These are phyloP conservation scores for Hamamelis virginiana DNA, from an alignment of 164 flowering plant genomes.

Conservation along the genomic window DNA sequence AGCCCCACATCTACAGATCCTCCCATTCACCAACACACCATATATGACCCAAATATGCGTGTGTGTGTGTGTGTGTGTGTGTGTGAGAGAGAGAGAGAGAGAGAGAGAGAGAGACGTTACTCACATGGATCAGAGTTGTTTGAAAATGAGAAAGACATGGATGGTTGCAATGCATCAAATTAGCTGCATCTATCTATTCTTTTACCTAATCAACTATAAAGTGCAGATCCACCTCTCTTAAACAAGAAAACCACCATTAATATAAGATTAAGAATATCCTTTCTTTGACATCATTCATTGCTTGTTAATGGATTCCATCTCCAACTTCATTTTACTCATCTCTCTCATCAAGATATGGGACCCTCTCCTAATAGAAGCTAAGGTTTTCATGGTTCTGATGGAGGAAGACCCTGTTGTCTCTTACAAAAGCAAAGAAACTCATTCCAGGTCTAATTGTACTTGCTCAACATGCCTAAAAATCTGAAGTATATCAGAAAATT, in stretches of 20 bases:
- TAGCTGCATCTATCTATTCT: not conserved
- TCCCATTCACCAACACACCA: too few species aligned
- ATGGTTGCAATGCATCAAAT: not conserved
- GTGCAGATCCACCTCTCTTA: not conserved
- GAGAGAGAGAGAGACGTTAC: too few species aligned
- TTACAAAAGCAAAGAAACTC: slow-evolving; percentile 12
- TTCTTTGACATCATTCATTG: not conserved
- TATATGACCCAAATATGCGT: too few species aligned
- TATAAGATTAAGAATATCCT: not conserved
- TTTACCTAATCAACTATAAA: not conserved
- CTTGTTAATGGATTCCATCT: slow-evolving; percentile 7
- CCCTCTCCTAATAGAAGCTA: slow-evolving; percentile 20
- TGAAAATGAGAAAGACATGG: slow-evolving; percentile 29
- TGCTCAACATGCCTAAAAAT: too few species aligned
- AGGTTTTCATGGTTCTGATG: slow-evolving; percentile 47
- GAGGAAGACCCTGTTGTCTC: slow-evolving; percentile 40
- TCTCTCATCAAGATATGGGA: slow-evolving; percentile 16
- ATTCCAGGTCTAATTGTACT: slow-evolving; percentile 19
- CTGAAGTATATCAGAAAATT: too few species aligned
- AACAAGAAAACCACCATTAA: slow-evolving; percentile 6
- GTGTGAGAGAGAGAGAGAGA: not conserved
- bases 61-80: not conserved
- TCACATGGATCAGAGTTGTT: too few species aligned
- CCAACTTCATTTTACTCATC: slow-evolving; percentile 11
- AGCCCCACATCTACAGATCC: too few species aligned